Conservation (phyloP, 169 alveolate genomes). For the Babesia divergens region DNA sequence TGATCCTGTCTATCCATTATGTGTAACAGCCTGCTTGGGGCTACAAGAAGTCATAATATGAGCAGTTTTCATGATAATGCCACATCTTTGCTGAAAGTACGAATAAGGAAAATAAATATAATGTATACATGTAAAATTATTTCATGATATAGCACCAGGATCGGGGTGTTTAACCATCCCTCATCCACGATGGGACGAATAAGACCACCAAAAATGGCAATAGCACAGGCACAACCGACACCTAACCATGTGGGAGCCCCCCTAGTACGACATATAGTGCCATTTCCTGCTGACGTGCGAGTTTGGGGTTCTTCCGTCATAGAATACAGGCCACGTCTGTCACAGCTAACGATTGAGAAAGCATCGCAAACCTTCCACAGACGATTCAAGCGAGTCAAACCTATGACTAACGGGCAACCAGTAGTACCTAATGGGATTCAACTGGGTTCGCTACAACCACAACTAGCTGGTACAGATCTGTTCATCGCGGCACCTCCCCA, state of each 20-base stretch:
- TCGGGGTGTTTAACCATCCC: background rate
- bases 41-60: background rate
- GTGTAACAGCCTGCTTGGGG: slow-evolving; percentile 7
- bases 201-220: background rate
- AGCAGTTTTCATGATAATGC: background rate
- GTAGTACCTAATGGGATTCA: slow-evolving; percentile 47
- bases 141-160: background rate
- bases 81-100: background rate
- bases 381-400: slow-evolving; percentile 12
- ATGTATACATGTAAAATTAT: background rate
- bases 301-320: slow-evolving; percentile 66
- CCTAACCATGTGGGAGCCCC: background rate
- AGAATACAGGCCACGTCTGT: slow-evolving; percentile 23
- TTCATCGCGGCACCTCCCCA: slow-evolving; percentile 51
- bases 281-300: slow-evolving; percentile 36
- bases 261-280: slow-evolving; percentile 9
- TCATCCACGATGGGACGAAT: slow-evolving; percentile 2
- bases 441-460: slow-evolving; percentile 41
- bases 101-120: background rate
- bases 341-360: background rate
- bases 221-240: background rate
- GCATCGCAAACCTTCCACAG: slow-evolving; percentile 2
- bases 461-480: slow-evolving; percentile 57
- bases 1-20: background rate
- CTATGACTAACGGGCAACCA: slow-evolving; percentile 16